Base-by-base conservation (phyloP, 2,329 filamentous ascomycete species). In the Microcyclosporella mali region DNA sequence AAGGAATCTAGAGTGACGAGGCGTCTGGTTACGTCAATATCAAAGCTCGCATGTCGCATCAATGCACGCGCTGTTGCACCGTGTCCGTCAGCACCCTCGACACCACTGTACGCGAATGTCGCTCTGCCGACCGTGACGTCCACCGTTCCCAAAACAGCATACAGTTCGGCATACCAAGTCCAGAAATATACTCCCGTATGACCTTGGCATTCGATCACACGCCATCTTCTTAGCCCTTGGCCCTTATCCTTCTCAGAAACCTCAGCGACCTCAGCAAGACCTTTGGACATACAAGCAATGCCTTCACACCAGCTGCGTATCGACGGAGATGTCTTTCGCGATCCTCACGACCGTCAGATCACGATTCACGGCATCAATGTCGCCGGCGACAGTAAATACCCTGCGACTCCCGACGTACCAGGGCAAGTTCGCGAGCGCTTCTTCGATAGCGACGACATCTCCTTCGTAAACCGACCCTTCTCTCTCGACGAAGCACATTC, bases 281-380 rank as follows among this genome's bases (percentile, higher is more conserved):
- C 12, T 12, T 16, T 32, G 15, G 6, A 32, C 30, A n/a, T 34
- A 17, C n/a, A 16, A 16, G 33, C 21, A 18, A 55, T 52, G 49
- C 45, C 52, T 4, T 43, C 43, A 9, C 52, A 52, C 36, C 82
- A 85, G 40, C 73, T 98, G 38, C 81, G 78, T 17, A 90, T 98
- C 57, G 87, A 95, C 59, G 84, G 92, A 52, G 81, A 81, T 49
- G 81, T 80, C 54, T 95, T 98, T 67, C 80, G 86, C 49, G 94
- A 98, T 64, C 64, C 72, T 11, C 70, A 88, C 52, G 84, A 88
- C 52, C 83, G 92, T 49, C 85, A 97, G 67, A 79, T 98, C 43
- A 84, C 87, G 2, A 74, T 98, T 33, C 82, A 92, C 51, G 92
- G 92, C 52, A 95, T 98, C 71, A 98, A 98, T 61, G 78, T 94